Evolutionary conservation across 345 rosid species (phyloP).

Genomic region (Populus nigra): DNA sequence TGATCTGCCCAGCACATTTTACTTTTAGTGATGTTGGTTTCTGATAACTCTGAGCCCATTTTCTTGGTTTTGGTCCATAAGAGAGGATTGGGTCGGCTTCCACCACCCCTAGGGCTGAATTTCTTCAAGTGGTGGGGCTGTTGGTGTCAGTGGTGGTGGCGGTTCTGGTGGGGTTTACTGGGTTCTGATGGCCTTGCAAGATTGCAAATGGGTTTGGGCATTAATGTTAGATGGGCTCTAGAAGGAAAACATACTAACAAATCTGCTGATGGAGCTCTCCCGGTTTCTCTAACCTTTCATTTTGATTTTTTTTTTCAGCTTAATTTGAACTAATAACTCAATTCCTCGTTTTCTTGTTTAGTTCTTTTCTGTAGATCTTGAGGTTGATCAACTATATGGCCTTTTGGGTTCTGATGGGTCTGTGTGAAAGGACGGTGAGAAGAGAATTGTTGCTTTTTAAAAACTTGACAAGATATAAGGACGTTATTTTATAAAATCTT

Average conservation of each 20-base stretch:
- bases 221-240: conserved; percentile 56
- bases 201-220: conserved; percentile 70
- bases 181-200: conserved; percentile 55
- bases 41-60: conserved; percentile 45
- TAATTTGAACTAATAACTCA: neutral
- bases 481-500: no score
- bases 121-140: conserved; percentile 34
- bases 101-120: conserved; percentile 28
- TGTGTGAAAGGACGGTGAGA: conserved; percentile 10
- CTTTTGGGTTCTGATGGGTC: conserved; percentile 15
- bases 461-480: no score
- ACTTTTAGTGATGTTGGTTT: conserved; percentile 85
- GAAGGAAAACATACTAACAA: conserved; percentile 81
- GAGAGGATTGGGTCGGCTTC: conserved; percentile 47
- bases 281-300: conserved; percentile 70
- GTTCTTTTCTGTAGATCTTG: conserved; percentile 2
- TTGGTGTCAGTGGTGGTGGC: conserved; percentile 36
- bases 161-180: conserved; percentile 40
- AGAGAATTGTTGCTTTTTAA: conserved; percentile 1
- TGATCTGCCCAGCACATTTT: conserved; percentile 90
- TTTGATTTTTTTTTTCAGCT: conserved; percentile 13
- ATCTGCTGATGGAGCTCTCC: conserved; percentile 65
- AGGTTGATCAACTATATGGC: conserved; percentile 21
- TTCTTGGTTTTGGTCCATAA: conserved; percentile 62
- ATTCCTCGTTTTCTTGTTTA: no score